Evolutionary conservation across 441 rosid species (phyloP), one percentile per base, ranked within the genome.

Genomic region (Erodium texanum): DNA sequence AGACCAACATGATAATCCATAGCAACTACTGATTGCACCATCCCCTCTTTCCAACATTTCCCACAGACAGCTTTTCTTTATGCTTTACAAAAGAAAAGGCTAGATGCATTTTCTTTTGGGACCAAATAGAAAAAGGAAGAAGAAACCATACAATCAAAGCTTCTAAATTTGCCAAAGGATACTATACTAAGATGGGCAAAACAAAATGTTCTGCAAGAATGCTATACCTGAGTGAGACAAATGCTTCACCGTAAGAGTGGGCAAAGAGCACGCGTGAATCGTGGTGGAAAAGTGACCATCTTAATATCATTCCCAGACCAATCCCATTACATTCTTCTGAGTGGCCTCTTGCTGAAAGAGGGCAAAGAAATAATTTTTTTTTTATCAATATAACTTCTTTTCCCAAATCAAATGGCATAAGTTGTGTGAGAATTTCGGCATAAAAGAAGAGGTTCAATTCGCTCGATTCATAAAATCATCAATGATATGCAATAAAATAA

Each of bases 41-140:
- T 16, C 7, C 7, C 7, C 63, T n/a, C 18, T 63, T 67, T 67
- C 54, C 32, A 62, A 68, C 32, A 70, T 62, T 16, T 66, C 45
- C 29, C 15, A 43, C 29, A 27, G 24, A 65, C 72, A 58, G 63
- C 71, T 73, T 67, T 73, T 34, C 72, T 72, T 73, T 70, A 29
- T 41, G 41, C 68, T 65, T 63, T 56, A 16, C 59, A 27, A 27
- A 27, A 27, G 64, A 12, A 61, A 64, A 75, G 66, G 73, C 45
- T 65, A 73, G 72, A 61, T 50, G 45, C 71, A 24, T 62, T 68
- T 64, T 41, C 65, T 16, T 7, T 65, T 29, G 63, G 79, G 77
- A 72, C 82, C 78, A 74, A 59, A 20, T 10, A 43, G 36, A 32
- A 38, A 32, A 15, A 32, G 48, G 6, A 36, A 66, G 41, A 38